phyloP scores from a whole-genome alignment of 1,284 basidiomycete species.

The Ustilago nuda region DNA sequence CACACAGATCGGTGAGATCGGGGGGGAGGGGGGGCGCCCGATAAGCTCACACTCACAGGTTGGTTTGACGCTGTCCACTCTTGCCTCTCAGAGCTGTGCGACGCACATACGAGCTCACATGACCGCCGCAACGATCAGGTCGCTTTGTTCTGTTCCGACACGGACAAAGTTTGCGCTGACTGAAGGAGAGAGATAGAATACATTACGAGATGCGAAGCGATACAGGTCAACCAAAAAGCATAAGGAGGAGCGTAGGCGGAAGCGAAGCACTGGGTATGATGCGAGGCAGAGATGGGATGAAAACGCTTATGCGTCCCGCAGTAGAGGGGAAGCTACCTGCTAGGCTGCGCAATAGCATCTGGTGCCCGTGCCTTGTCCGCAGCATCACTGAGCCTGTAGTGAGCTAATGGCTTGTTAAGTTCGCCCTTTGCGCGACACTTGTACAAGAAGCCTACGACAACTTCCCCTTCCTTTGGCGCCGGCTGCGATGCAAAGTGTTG shows the following conservation, averaged over 20 bases:
- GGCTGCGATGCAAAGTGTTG: conserved; percentile 58
- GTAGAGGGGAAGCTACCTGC: conserved; percentile 7
- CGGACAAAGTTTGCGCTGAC: neutral
- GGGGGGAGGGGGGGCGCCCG: too few species aligned
- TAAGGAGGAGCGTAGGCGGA: neutral
- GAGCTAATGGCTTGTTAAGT: conserved; percentile 46
- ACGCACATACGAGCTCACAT: neutral
- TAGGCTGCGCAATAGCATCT: conserved; percentile 20
- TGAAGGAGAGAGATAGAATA: conserved; percentile 4
- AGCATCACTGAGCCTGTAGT: conserved; percentile 39
- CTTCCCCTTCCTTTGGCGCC: conserved; percentile 63
- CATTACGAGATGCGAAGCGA: conserved; percentile 3
- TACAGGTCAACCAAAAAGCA: neutral
- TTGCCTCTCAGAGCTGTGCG: neutral
- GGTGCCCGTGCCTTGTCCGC: conserved; percentile 20
- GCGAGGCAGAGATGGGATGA: neutral
- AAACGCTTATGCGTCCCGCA: neutral
- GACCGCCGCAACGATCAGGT: too few species aligned
- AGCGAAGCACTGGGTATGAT: conserved; percentile 16
- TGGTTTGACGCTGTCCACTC: neutral
- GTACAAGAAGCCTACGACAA: conserved; percentile 63
- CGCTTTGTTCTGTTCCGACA: neutral
- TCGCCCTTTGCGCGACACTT: conserved; percentile 59
- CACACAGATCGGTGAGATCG: neutral
- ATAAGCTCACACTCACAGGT: neutral